Conservation (phyloP, 2,329 filamentous ascomycete genomes). For the Alternaria panax region DNA sequence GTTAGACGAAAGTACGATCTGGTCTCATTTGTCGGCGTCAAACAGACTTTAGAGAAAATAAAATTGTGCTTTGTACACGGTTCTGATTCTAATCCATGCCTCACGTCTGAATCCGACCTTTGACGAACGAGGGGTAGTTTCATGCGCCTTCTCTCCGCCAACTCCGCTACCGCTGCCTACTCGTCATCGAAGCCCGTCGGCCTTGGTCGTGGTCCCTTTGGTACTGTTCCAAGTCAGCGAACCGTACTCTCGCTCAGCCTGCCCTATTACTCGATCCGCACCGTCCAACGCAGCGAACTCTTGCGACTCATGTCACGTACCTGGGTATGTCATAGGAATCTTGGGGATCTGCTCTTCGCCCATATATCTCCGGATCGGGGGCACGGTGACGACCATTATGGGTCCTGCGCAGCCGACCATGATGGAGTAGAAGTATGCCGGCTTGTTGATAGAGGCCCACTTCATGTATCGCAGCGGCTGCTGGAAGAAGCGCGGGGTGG, state of each 20-base stretch:
- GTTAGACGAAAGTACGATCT: not conserved
- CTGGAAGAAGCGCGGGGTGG: conserved; percentile 75
- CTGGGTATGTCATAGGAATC: conserved; percentile 90
- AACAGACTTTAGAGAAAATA: conserved; percentile 8
- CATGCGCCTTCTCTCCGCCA: not conserved
- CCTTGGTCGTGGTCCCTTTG: conserved; percentile 55
- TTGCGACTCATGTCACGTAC: conserved; percentile 64
- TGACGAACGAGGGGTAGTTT: not conserved
- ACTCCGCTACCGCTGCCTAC: conserved; percentile 15
- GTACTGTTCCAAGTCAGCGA: conserved; percentile 47
- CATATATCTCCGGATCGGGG: conserved; percentile 73
- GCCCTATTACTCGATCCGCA: not conserved
- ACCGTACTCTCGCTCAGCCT: not conserved
- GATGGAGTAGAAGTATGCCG: conserved; percentile 89
- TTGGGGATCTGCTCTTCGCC: conserved; percentile 73
- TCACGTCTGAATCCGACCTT: not conserved
- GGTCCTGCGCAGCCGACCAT: conserved; percentile 78
- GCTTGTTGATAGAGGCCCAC: conserved; percentile 87
- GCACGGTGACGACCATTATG: conserved; percentile 71
- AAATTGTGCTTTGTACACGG: conserved; percentile 39
- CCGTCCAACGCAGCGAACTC: not conserved
- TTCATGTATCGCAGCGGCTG: conserved; percentile 83
- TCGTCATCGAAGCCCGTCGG: conserved; percentile 58
- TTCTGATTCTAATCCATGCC: not conserved
- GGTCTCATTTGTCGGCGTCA: conserved; percentile 4